Evolutionary conservation across 2,329 filamentous ascomycete species (phyloP).

Genomic region (Didymella exigua): DNA sequence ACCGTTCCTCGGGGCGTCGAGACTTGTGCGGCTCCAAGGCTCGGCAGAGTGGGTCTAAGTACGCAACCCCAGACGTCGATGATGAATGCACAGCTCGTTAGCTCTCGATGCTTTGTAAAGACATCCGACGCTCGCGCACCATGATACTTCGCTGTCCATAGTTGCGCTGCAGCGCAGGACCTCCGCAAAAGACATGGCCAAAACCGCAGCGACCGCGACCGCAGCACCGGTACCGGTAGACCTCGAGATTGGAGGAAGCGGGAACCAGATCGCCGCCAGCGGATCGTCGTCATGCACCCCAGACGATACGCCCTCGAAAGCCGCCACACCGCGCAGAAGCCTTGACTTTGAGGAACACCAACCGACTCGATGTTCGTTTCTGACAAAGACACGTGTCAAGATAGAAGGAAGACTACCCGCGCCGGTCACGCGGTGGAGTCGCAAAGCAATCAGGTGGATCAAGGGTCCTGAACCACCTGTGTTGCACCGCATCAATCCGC

Average conservation of each 20-base stretch:
- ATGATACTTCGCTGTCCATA: conserved; percentile 5
- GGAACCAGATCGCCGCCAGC: conserved; percentile 8
- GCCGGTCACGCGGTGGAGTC: conserved; percentile 22
- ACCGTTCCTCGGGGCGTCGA: background rate
- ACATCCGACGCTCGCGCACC: background rate
- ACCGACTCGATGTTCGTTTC: background rate
- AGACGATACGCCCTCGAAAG: conserved; percentile 5
- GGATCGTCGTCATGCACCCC: conserved; percentile 5
- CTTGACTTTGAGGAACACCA: conserved; percentile 5
- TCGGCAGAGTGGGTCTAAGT: conserved; percentile 11
- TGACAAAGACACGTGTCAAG: background rate
- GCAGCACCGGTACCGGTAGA: conserved; percentile 7
- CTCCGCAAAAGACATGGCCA: background rate
- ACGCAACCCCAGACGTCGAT: conserved; percentile 15
- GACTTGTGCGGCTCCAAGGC: background rate
- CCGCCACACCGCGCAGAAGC: conserved; percentile 3
- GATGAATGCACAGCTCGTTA: conserved; percentile 3
- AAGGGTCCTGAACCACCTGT: conserved; percentile 53
- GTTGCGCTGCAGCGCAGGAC: background rate
- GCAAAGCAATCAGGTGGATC: conserved; percentile 49
- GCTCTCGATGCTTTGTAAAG: background rate
- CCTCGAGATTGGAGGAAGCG: conserved; percentile 8
- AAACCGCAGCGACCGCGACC: conserved; percentile 6
- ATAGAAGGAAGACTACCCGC: conserved; percentile 13
- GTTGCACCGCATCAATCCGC: conserved; percentile 51